These are phyloP conservation scores for Irpex lacteus DNA, from an alignment of 1,284 basidiomycete species.

Conservation along the genomic window DNA sequence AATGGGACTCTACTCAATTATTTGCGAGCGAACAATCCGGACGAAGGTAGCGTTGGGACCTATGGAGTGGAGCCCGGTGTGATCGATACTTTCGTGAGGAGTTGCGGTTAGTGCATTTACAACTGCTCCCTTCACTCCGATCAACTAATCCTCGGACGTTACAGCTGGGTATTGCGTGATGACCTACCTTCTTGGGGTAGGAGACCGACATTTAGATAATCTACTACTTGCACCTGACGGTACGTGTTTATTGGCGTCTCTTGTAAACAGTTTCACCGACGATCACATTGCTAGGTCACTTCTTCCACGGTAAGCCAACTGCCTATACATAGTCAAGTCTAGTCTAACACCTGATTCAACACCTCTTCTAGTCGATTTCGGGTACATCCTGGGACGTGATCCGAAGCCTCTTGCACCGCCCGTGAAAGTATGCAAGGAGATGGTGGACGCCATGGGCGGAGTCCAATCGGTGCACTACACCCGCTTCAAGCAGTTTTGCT, in stretches of 20 bases:
- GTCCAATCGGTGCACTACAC: conserved; percentile 89
- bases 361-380: conserved; percentile 86
- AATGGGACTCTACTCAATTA: conserved; percentile 92
- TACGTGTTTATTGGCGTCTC: conserved; percentile 30
- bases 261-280: not conserved
- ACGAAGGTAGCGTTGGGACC: conserved; percentile 89
- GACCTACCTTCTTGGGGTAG: conserved; percentile 95
- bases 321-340: not conserved
- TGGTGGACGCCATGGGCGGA: conserved; percentile 99
- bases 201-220: conserved; percentile 97
- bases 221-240: conserved; percentile 92
- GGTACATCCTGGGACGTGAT: conserved; percentile 96
- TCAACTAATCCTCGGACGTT: not conserved
- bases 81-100: conserved; percentile 94
- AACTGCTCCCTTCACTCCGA: not conserved
- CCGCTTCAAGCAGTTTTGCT: conserved; percentile 94
- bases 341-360: not conserved
- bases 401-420: conserved; percentile 98
- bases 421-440: conserved; percentile 98
- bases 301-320: conserved; percentile 71
- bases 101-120: conserved; percentile 75
- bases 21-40: conserved; percentile 80
- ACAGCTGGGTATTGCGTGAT: conserved; percentile 97
- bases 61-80: conserved; percentile 91
- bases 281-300: conserved; percentile 52